Evolutionary conservation across 257 asterid species (phyloP), one percentile per base, ranked within the genome.

Genomic region (Jacaranda mimosifolia): DNA sequence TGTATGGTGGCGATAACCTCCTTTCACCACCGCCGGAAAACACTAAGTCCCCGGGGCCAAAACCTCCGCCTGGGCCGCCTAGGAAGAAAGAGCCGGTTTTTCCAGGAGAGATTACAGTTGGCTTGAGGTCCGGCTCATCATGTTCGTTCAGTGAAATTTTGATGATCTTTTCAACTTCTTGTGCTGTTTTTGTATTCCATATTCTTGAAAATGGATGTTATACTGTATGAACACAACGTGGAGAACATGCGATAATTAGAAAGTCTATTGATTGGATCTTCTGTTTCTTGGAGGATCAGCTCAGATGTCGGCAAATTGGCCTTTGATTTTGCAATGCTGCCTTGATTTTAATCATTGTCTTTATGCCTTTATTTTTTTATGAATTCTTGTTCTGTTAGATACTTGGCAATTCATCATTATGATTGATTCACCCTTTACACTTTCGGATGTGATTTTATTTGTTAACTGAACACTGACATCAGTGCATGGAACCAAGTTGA

Each of bases 1-100:
- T 74, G 21, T 80, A 65, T 19, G 89, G 88, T 46, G 79, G 36
- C 57, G 74, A 57, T 72, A 32, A 15, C 3, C 14, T 68, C 42
- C 38, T 70, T 21, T 55, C 87, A 7, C 79, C 77, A 7, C 83
- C 83, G 40, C 64, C 64, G 68, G 35, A 0, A 26, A 63, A 69
- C 15, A n/a, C 55, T 9, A 42, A 53, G 26, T 26, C 66, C 19
- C 5, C 72, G 18, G 6, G 38, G 63, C 26, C 64, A 4, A 40
- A 14, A 32, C 52, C 75, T 32, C 36, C 39, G 36, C 73, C 43
- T 55, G 32, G 21, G 56, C 3, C 6, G n/a, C n/a, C n/a, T n/a
- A n/a, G n/a, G n/a, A n/a, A n/a, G n/a, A n/a, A n/a, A n/a, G n/a
- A n/a, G n/a, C n/a, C 70, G 1, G 18, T 3, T 15, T 45, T 15